Percentiles rank a stretch among this genome's conserved stretches.
Evolutionary conservation across 176 grass and related monocot genomes (phyloP).

Genomic region (Elaeis guineensis): DNA sequence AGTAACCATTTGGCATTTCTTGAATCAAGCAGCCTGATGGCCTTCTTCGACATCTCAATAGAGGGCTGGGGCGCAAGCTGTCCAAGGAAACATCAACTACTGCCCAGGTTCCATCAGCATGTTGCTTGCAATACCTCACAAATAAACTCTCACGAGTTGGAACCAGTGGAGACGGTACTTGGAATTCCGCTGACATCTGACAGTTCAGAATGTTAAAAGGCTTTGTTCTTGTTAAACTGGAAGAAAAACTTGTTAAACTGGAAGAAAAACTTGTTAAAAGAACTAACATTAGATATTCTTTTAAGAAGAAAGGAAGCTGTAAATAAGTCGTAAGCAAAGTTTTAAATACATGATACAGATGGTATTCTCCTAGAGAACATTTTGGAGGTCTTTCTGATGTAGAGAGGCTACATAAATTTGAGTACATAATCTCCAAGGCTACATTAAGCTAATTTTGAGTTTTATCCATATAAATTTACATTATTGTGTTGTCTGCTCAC

Average conservation of each 20-base stretch:
- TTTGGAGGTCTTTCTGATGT: no score
- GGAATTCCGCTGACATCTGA: constrained; percentile 97
- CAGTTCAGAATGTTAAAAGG: no score
- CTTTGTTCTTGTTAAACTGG: no score
- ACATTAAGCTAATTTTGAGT: no score
- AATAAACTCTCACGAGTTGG: constrained; percentile 85
- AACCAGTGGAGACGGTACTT: constrained; percentile 88
- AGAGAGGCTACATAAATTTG: no score
- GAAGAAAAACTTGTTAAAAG: not conserved
- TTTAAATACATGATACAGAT: no score
- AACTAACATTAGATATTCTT: not conserved
- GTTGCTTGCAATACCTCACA: constrained; percentile 94
- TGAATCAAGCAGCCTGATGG: constrained; percentile 91
- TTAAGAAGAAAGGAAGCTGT: not conserved
- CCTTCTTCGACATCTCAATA: constrained; percentile 47
- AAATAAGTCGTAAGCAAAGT: not conserved
- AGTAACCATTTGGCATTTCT: constrained; percentile 97
- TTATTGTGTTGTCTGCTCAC: no score
- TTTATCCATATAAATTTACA: no score
- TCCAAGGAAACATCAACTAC: constrained; percentile 93
- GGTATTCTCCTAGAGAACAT: no score
- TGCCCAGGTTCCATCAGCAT: constrained; percentile 69
- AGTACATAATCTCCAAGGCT: no score
- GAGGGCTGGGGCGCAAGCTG: constrained; percentile 48
- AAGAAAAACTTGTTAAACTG: no score